These are phyloP conservation scores for Rhododendron kiyosumense DNA, from an alignment of 148 eudicot species.

Conservation along the genomic window DNA sequence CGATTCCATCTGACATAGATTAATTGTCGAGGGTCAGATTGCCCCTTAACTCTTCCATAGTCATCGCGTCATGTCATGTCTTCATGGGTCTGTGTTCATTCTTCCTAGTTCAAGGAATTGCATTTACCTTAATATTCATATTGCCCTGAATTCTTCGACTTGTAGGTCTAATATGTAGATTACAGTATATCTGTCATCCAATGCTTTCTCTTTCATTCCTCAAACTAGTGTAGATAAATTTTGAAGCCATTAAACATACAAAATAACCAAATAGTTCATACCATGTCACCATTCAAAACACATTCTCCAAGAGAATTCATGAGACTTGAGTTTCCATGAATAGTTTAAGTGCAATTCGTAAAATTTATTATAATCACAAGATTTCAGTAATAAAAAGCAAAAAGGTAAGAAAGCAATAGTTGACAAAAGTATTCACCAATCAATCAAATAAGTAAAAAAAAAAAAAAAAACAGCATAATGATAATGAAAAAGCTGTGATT, in stretches of 20 bases:
- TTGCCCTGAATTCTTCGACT: not conserved
- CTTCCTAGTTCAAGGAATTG: not conserved
- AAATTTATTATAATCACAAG: not conserved
- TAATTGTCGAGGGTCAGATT: not conserved
- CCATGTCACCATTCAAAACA: not conserved
- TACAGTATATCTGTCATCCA: not conserved
- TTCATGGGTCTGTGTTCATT: not conserved
- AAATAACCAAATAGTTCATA: not conserved
- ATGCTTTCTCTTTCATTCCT: not conserved
- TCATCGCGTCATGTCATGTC: not conserved
- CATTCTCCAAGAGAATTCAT: not conserved
- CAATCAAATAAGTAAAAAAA: not conserved
- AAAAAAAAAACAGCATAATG: not conserved
- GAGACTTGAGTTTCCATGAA: not conserved
- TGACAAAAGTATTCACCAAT: not conserved
- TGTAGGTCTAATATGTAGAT: not conserved
- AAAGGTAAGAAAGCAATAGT: not conserved
- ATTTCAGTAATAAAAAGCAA: not conserved
- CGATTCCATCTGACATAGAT: not conserved
- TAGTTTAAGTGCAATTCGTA: not conserved
- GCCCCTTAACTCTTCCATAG: not conserved
- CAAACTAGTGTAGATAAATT: not conserved
- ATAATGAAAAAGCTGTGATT: not conserved
- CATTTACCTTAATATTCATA: not conserved
- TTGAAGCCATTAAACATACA: not conserved